phyloP scores from a whole-genome alignment of 805 yeast species.

The Monosporozyma solicola region DNA sequence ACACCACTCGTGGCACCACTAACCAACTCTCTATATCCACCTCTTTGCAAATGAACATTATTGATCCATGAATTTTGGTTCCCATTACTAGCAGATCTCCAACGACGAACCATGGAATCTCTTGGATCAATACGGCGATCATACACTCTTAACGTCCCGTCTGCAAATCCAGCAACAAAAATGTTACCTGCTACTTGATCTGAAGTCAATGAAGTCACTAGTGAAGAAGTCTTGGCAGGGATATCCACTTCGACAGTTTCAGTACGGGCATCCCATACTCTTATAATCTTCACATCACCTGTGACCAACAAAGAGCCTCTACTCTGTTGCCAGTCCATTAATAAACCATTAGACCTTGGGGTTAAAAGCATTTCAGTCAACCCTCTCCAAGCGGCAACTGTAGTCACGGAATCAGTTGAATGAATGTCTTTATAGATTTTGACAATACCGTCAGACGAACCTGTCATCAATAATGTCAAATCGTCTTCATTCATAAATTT shows the following conservation, averaged over 20 bases:
- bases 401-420: constrained; percentile 42
- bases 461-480: constrained; percentile 71
- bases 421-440: constrained; percentile 75
- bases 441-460: constrained; percentile 91
- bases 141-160: constrained; percentile 80
- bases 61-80: constrained; percentile 48
- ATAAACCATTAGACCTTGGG: constrained; percentile 71
- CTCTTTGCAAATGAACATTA: constrained; percentile 91
- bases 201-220: constrained; percentile 83
- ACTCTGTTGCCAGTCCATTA: constrained; percentile 95
- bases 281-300: constrained; percentile 86
- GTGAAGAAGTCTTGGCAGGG: constrained; percentile 82
- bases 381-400: constrained; percentile 88
- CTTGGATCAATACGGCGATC: constrained; percentile 81
- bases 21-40: constrained; percentile 84
- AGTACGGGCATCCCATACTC: constrained; percentile 95
- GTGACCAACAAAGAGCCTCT: constrained; percentile 85
- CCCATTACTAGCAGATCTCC: constrained; percentile 48
- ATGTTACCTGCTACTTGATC: constrained; percentile 93
- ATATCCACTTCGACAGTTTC: constrained; percentile 80
- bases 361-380: constrained; percentile 75
- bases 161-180: constrained; percentile 86
- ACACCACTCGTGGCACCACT: constrained; percentile 78
- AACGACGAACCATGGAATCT: constrained; percentile 74
- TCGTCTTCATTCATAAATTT: constrained; percentile 90